Evolutionary conservation across 2,329 filamentous ascomycete species (phyloP).

Genomic region (Colletotrichum tropicicola): DNA sequence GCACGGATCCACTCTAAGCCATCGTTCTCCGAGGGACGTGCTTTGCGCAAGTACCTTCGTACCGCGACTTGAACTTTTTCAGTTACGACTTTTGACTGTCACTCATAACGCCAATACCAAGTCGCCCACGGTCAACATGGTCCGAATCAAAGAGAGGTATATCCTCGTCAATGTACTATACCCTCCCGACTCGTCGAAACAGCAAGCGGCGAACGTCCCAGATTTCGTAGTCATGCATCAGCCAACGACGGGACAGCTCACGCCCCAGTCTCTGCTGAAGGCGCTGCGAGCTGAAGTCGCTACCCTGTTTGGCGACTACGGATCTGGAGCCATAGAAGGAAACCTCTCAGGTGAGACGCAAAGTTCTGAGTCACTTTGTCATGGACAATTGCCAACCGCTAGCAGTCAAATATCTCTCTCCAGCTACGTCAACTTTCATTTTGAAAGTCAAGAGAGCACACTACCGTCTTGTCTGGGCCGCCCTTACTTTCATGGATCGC

Average conservation of each 20-base stretch:
- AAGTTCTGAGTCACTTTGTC: background rate
- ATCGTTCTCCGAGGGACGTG: background rate
- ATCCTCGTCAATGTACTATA: conserved; percentile 95
- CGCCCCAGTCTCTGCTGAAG: conserved; percentile 70
- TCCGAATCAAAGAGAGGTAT: conserved; percentile 95
- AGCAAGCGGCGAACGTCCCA: conserved; percentile 51
- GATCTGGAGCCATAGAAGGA: conserved; percentile 76
- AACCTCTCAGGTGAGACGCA: conserved; percentile 69
- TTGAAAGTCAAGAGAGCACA: conserved; percentile 83
- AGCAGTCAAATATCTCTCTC: conserved; percentile 89
- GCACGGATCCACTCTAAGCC: background rate
- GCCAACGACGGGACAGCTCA: conserved; percentile 79
- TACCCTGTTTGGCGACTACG: conserved; percentile 88
- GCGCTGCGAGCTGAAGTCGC: conserved; percentile 76
- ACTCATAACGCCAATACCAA: background rate
- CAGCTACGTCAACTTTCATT: conserved; percentile 94
- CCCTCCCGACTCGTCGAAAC: conserved; percentile 62
- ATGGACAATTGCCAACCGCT: conserved; percentile 30
- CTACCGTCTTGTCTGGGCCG: conserved; percentile 90
- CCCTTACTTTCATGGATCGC: conserved; percentile 80
- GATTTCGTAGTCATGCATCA: conserved; percentile 79
- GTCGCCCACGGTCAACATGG: conserved; percentile 67
- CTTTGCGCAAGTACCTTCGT: background rate
- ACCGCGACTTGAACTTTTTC: conserved; percentile 20
- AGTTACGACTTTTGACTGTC: background rate